Conservation (phyloP, 441 rosid genomes). For the Viola pubescens region DNA sequence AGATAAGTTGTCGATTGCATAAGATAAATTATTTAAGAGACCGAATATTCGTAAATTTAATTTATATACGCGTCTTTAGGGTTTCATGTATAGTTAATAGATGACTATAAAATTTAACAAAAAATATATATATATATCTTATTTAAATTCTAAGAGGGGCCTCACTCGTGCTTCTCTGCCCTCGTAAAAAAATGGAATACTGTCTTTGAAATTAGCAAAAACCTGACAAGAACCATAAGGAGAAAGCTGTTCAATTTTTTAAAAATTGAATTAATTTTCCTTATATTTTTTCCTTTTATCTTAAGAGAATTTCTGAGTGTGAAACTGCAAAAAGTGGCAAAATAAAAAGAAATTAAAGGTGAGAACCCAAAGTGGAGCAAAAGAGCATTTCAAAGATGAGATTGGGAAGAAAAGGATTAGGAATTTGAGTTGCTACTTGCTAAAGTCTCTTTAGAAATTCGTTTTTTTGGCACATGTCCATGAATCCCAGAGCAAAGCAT, state of each 20-base stretch:
- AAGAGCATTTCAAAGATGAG: constrained; percentile 12
- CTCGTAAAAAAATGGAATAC: constrained; percentile 10
- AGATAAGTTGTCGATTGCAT: no score
- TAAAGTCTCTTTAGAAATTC: constrained; percentile 41
- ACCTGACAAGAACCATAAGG: constrained; percentile 35
- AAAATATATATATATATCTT: no score
- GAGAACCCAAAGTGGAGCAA: constrained; percentile 22
- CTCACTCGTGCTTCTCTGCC: constrained; percentile 16
- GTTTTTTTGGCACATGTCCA: constrained; percentile 25
- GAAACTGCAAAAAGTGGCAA: constrained; percentile 27
- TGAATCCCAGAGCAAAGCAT: constrained; percentile 28
- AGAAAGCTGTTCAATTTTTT: constrained; percentile 11
- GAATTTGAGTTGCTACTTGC: constrained; percentile 32
- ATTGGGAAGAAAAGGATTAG: constrained; percentile 28
- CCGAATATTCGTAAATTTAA: no score
- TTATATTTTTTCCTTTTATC: not conserved
- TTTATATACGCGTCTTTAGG: no score
- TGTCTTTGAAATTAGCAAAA: constrained; percentile 27
- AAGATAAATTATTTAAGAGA: no score
- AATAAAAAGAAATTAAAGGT: constrained; percentile 16
- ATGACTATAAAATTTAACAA: no score
- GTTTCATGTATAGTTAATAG: no score
- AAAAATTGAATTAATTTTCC: not conserved
- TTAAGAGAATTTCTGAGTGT: constrained; percentile 11
- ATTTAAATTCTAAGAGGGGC: not conserved